These are phyloP conservation scores for Crassisporium funariophilum DNA, from an alignment of 768 basidiomycete species.

Conservation along the genomic window DNA sequence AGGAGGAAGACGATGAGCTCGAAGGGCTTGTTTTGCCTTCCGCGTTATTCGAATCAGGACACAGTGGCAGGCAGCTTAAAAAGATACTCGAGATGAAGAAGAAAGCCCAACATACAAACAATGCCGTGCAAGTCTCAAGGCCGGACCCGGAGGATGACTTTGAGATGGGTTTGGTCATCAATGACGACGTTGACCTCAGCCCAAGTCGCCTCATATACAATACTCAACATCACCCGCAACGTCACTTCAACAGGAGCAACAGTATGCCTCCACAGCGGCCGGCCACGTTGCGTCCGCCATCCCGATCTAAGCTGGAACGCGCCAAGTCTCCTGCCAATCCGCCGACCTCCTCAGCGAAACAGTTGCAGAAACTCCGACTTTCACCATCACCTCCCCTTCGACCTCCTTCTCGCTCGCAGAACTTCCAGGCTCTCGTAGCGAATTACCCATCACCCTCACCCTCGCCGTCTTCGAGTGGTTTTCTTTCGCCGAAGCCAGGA, in stretches of 20 bases:
- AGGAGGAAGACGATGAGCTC: conserved; percentile 72
- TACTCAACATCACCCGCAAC: conserved; percentile 45
- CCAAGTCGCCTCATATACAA: conserved; percentile 70
- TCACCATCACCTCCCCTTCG: conserved; percentile 71
- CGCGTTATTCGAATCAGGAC: conserved; percentile 72
- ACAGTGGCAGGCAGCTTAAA: conserved; percentile 52
- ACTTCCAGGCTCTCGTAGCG: conserved; percentile 58
- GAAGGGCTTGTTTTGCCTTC: conserved; percentile 82
- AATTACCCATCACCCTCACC: conserved; percentile 49
- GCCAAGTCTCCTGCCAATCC: conserved; percentile 75
- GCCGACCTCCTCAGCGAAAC: conserved; percentile 68
- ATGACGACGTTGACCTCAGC: conserved; percentile 81
- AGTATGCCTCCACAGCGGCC: conserved; percentile 57
- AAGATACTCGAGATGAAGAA: conserved; percentile 58
- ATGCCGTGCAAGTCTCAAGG: conserved; percentile 48
- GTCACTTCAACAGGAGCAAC: conserved; percentile 54
- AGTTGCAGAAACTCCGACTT: conserved; percentile 65
- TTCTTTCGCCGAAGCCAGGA: conserved; percentile 69
- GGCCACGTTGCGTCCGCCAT: conserved; percentile 61
- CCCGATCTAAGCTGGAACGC: conserved; percentile 60
- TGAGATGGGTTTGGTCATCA: conserved; percentile 81
- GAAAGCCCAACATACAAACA: conserved; percentile 45
- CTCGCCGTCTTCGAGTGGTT: conserved; percentile 44
- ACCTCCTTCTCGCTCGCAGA: conserved; percentile 58
- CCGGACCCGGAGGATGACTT: conserved; percentile 84